Conservation (phyloP, 768 basidiomycete species). For the Ramaria sp. region DNA sequence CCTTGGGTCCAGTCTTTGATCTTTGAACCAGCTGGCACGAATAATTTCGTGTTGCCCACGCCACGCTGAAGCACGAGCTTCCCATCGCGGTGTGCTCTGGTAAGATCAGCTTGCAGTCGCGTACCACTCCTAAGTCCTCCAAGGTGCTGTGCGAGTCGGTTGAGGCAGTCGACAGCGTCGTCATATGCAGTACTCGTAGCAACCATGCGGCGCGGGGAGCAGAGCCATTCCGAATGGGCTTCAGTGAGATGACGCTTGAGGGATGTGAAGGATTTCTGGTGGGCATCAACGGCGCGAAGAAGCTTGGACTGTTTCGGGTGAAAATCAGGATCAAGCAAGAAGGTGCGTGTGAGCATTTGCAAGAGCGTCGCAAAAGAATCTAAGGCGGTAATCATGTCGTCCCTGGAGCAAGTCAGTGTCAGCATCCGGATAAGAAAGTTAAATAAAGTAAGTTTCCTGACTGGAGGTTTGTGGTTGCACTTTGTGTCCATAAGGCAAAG, state of each 20-base stretch:
- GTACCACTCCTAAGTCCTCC: slow-evolving; percentile 83
- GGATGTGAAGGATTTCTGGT: slow-evolving; percentile 82
- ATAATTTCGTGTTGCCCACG: slow-evolving; percentile 15
- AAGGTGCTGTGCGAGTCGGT: slow-evolving; percentile 86
- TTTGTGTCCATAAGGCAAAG: slow-evolving; percentile 73
- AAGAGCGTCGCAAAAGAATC: slow-evolving; percentile 85
- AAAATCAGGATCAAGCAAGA: slow-evolving; percentile 63
- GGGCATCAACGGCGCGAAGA: slow-evolving; percentile 70
- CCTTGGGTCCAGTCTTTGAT: neutral
- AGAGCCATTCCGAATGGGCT: slow-evolving; percentile 77
- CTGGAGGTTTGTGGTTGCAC: slow-evolving; percentile 76
- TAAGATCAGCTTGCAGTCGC: slow-evolving; percentile 72
- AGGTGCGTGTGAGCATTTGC: slow-evolving; percentile 69
- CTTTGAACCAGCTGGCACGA: slow-evolving; percentile 1
- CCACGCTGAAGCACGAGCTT: slow-evolving; percentile 24
- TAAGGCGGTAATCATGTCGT: slow-evolving; percentile 74
- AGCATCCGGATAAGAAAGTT: neutral
- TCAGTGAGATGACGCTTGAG: slow-evolving; percentile 81
- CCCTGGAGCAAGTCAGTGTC: slow-evolving; percentile 14
- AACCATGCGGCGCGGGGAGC: slow-evolving; percentile 8
- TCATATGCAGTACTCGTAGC: slow-evolving; percentile 53
- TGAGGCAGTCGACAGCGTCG: slow-evolving; percentile 79
- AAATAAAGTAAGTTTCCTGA: slow-evolving; percentile 1
- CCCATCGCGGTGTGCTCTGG: slow-evolving; percentile 44
- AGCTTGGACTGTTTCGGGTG: slow-evolving; percentile 52